Conservation (phyloP, 78 protist genomes). For the Dictyostelium brefeldianum region DNA sequence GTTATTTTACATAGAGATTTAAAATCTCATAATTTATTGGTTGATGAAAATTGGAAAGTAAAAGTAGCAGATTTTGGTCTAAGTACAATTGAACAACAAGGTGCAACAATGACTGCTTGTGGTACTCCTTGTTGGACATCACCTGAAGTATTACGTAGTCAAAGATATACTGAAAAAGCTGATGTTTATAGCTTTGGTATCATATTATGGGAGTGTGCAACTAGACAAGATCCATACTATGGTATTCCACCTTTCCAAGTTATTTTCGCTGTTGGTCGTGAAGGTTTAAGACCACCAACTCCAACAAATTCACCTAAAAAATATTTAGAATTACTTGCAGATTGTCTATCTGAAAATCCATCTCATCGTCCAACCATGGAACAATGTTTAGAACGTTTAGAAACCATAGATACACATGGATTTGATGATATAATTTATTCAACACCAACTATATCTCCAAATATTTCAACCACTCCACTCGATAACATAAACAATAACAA, state of each 20-base stretch:
- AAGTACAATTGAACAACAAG: conserved; percentile 56
- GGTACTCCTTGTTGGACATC: conserved; percentile 89
- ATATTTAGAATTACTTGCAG: conserved; percentile 25
- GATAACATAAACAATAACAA: too few species aligned
- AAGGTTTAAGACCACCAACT: conserved; percentile 70
- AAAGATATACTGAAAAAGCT: conserved; percentile 79
- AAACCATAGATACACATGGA: conserved; percentile 11
- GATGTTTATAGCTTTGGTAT: conserved; percentile 78
- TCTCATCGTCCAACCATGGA: conserved; percentile 73
- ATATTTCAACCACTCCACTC: too few species aligned
- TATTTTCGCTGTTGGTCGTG: conserved; percentile 74
- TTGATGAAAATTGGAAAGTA: conserved; percentile 83
- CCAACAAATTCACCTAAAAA: conserved; percentile 40
- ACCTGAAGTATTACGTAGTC: conserved; percentile 82
- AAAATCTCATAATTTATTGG: conserved; percentile 84
- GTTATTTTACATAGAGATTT: conserved; percentile 83
- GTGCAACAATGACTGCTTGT: conserved; percentile 84
- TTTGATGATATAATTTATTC: not conserved
- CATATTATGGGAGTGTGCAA: conserved; percentile 81
- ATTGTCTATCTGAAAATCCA: conserved; percentile 76
- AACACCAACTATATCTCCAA: not conserved
- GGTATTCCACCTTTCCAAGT: conserved; percentile 84
- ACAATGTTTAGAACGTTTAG: conserved; percentile 30
- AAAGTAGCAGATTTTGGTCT: conserved; percentile 88
- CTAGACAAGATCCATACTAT: conserved; percentile 65